Base-by-base conservation (phyloP, 1,284 basidiomycete genomes). In the Mycocalia duriaeana region DNA sequence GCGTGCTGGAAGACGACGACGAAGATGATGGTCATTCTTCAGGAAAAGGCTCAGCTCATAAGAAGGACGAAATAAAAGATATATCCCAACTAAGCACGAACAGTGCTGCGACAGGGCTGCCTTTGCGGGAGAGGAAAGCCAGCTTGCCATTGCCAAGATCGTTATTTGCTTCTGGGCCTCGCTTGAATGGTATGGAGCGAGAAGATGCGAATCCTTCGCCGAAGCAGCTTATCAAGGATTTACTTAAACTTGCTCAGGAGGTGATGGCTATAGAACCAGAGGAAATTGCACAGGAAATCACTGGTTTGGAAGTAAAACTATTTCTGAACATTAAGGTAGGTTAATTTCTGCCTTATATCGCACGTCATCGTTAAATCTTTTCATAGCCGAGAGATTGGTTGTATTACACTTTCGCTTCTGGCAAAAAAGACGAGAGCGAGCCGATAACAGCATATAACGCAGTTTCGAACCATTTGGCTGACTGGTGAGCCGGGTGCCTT, bases 301-400 rank as follows among this genome's bases (percentile, higher is more conserved):
- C 87, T 31, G 72, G 83, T 45, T 63, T 82, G 25, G 79, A 84
- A 58, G 74, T 73, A 39, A 70, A 70, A 48, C 62, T 80, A 41
- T 90, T 91, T 60, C 59, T 87, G 53, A 69, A 73, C 46, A 90
- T 91, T 47, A 70, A 85, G 72, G 88, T 88, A 47, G 49, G 72
- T 56, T 38, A n/a, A n/a, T n/a, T n/a, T n/a, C n/a, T n/a, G n/a
- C n/a, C n/a, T n/a, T n/a, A n/a, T n/a, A n/a, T n/a, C n/a, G n/a
- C n/a, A n/a, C n/a, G n/a, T n/a, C n/a, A n/a, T n/a, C n/a, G 39
- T 26, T 18, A 48, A 36, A 35, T 42, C 31, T 25, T 28, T 16
- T 51, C 50, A 25, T 52, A 91, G 88, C 86, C 88, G 31, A 78
- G 88, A 45, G 79, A 91, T 59, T 91, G 88, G 89, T 71, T 91